Evolutionary conservation across 1,284 basidiomycete genomes (phyloP).

Genomic region (Apiotrichum akiyoshidainum): DNA sequence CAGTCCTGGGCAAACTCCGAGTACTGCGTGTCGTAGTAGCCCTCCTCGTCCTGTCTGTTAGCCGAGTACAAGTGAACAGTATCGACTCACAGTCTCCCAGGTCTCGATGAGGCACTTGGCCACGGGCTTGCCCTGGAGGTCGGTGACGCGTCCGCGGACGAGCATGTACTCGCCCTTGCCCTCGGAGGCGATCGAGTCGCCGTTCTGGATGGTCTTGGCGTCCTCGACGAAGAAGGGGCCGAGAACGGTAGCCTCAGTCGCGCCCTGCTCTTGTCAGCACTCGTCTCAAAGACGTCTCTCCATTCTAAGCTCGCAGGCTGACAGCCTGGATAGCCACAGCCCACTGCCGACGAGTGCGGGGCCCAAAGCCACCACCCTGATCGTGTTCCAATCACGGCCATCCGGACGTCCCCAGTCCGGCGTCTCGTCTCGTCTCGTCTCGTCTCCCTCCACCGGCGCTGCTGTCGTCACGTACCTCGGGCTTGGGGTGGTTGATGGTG

Average conservation of each 20-base stretch:
- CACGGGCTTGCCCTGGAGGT: slow-evolving; percentile 66
- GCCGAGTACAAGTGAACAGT: neutral
- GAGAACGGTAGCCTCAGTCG: slow-evolving; percentile 71
- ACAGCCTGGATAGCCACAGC: too few relatives aligned
- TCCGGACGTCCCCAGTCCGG: neutral
- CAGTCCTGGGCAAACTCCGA: slow-evolving; percentile 63
- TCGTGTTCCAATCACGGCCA: too few relatives aligned
- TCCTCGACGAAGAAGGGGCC: slow-evolving; percentile 84
- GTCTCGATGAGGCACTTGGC: slow-evolving; percentile 68
- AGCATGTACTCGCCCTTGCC: slow-evolving; percentile 78
- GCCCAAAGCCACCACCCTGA: too few relatives aligned
- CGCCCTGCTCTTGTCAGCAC: slow-evolving; percentile 44
- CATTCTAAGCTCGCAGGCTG: too few relatives aligned
- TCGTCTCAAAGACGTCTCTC: too few relatives aligned
- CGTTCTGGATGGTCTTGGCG: slow-evolving; percentile 57
- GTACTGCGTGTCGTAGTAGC: slow-evolving; percentile 67
- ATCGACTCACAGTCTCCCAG: slow-evolving; percentile 67
- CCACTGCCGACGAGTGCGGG: too few relatives aligned
- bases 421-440: neutral
- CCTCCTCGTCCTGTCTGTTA: slow-evolving; percentile 52
- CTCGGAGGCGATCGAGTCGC: slow-evolving; percentile 69
- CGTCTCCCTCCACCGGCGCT: neutral
- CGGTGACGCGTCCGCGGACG: slow-evolving; percentile 66
- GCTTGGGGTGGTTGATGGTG: slow-evolving; percentile 66
- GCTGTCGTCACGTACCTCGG: slow-evolving; percentile 23